Percentiles rank a stretch among this genome's conserved stretches.
Evolutionary conservation across 108 stramenopile genomes (phyloP).

Genomic region (Conticribra guillardii): DNA sequence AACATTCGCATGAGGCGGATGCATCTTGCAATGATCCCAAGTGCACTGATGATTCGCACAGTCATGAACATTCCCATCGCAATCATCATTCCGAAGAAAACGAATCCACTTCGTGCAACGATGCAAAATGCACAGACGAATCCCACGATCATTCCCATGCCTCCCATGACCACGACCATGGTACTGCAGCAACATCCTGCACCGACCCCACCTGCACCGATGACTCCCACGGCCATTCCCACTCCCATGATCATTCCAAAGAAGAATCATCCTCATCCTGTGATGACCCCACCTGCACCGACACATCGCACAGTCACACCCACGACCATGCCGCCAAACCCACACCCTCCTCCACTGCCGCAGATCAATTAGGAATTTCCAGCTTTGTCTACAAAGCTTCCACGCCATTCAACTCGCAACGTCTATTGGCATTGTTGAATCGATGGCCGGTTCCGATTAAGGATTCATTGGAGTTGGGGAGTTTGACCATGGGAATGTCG

Average conservation of each 20-base stretch:
- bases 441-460: conserved; percentile 91
- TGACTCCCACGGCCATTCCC: conserved; percentile 59
- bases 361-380: conserved; percentile 78
- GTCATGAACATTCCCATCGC: conserved; percentile 24
- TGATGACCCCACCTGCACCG: conserved; percentile 66
- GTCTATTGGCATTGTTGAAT: conserved; percentile 68
- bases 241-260: conserved; percentile 49
- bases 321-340: conserved; percentile 54
- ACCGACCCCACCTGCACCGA: conserved; percentile 66
- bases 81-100: no score
- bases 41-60: conserved; percentile 14
- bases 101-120: no score
- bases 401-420: conserved; percentile 82
- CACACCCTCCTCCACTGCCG: conserved; percentile 50
- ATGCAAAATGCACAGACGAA: no score
- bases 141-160: conserved; percentile 46
- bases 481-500: conserved; percentile 26
- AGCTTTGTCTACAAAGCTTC: conserved; percentile 92
- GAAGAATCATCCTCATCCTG: conserved; percentile 40
- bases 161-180: conserved; percentile 20
- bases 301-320: conserved; percentile 63
- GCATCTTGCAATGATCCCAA: conserved; percentile 17
- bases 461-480: conserved; percentile 69
- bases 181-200: conserved; percentile 23
- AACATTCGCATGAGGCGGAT: background rate